Conservation (phyloP, 129 eudicot genomes). For the Scalesia atractyloides region DNA sequence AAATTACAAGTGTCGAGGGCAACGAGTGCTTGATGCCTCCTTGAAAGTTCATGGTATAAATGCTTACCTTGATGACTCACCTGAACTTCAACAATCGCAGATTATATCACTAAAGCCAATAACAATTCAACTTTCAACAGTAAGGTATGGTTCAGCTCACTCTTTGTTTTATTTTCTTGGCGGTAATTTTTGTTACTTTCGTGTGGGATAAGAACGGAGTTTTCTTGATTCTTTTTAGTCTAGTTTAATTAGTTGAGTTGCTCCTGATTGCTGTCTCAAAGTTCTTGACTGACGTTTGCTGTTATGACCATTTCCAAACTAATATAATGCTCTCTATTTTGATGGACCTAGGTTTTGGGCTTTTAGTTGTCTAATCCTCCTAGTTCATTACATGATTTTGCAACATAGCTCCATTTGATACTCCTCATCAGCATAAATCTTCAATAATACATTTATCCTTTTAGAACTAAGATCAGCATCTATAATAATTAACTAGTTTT, state of each 20-base stretch:
- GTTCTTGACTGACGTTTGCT: background rate
- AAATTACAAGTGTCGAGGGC: slow-evolving; percentile 47
- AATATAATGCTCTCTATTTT: slow-evolving; percentile 4
- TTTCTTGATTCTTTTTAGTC: background rate
- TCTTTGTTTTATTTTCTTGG: slow-evolving; percentile 10
- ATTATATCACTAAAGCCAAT: slow-evolving; percentile 50
- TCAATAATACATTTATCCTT: slow-evolving; percentile 11
- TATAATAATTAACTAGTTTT: background rate
- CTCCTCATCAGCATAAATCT: slow-evolving; percentile 13
- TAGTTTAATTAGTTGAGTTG: slow-evolving; percentile 16
- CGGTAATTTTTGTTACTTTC: slow-evolving; percentile 8
- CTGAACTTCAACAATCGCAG: slow-evolving; percentile 42
- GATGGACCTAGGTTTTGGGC: slow-evolving; percentile 14
- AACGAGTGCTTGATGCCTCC: slow-evolving; percentile 38
- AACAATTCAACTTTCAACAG: slow-evolving; percentile 44
- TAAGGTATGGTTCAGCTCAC: slow-evolving; percentile 53
- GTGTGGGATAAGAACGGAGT: slow-evolving; percentile 12
- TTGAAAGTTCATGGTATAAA: slow-evolving; percentile 61
- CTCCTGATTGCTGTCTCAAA: slow-evolving; percentile 15
- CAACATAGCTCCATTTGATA: slow-evolving; percentile 17
- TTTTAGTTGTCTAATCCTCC: slow-evolving; percentile 9
- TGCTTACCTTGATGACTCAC: slow-evolving; percentile 49
- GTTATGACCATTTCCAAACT: slow-evolving; percentile 13
- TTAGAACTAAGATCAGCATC: slow-evolving; percentile 5
- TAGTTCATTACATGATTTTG: slow-evolving; percentile 20